Percentiles rank a stretch among this genome's conserved stretches.
These are phyloP conservation scores for Solanum hybrid DNA, from an alignment of 305 asterid genomes.

Conservation along the genomic window DNA sequence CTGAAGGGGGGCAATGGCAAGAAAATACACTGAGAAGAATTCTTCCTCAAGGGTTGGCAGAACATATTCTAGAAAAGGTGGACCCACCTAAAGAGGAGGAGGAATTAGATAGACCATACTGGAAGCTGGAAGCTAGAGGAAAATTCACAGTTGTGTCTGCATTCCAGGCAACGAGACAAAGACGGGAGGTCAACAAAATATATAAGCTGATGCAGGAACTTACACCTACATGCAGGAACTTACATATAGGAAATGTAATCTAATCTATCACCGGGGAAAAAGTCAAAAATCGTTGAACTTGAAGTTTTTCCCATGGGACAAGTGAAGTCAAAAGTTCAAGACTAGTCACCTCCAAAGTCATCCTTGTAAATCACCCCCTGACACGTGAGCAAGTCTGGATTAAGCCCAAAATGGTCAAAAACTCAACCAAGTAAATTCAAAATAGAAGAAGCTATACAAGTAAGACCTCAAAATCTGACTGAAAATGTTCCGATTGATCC, in stretches of 20 bases:
- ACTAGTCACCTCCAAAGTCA: not conserved
- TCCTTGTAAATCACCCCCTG: not conserved
- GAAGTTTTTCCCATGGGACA: not conserved
- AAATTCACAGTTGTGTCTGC: too few species aligned
- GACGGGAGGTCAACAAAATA: too few species aligned
- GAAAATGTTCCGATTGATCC: not conserved
- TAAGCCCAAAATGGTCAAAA: not conserved
- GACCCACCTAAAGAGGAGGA: not conserved
- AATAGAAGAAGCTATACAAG: not conserved
- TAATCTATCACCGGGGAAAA: not conserved
- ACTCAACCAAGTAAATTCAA: not conserved
- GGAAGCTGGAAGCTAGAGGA: too few species aligned
- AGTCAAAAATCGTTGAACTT: not conserved
- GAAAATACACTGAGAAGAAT: not conserved
- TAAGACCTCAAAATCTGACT: not conserved
- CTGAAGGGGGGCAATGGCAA: not conserved
- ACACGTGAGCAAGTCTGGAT: not conserved
- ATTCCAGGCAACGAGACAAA: too few species aligned
- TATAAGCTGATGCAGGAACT: too few species aligned
- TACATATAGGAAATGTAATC: not conserved
- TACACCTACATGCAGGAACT: too few species aligned
- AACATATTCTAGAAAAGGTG: not conserved
- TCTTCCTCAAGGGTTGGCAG: not conserved
- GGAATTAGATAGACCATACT: too few species aligned
- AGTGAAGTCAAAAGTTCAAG: not conserved